Percentiles rank a stretch among this genome's conserved stretches.
Conservation (phyloP, 306 rosid species). For the Ochetophila trinervis region DNA sequence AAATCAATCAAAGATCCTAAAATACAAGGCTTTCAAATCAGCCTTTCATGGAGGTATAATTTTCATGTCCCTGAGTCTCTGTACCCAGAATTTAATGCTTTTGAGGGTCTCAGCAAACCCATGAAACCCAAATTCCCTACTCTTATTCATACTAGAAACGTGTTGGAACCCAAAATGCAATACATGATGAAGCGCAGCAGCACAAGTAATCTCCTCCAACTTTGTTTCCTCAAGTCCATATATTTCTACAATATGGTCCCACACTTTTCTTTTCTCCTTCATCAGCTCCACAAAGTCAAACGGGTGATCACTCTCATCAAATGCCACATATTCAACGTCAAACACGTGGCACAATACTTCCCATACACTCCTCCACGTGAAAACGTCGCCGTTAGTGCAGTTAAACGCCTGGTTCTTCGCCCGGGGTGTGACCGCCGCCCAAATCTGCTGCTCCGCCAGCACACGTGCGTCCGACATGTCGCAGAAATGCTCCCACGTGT, state of each 20-base stretch:
- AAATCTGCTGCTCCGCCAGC: constrained; percentile 42
- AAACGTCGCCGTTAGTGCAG: constrained; percentile 39
- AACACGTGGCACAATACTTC: constrained; percentile 14
- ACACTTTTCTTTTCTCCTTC: constrained; percentile 35
- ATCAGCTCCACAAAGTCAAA: constrained; percentile 35
- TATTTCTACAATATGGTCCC: constrained; percentile 41
- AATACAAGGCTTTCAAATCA: too few relatives aligned
- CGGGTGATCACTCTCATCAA: constrained; percentile 4
- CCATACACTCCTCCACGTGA: constrained; percentile 39
- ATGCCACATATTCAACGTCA: constrained; percentile 27
- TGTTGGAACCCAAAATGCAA: constrained; percentile 34
- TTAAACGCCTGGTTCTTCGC: constrained; percentile 38
- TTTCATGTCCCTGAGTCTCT: constrained; percentile 29
- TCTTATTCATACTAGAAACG: constrained; percentile 45
- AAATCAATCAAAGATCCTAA: not conserved
- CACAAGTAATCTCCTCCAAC: constrained; percentile 34
- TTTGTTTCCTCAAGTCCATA: constrained; percentile 31
- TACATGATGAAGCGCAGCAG: not conserved
- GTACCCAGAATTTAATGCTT: constrained; percentile 30
- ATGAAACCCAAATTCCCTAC: constrained; percentile 34
- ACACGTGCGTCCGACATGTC: constrained; percentile 31
- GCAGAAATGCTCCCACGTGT: constrained; percentile 52
- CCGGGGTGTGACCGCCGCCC: constrained; percentile 31
- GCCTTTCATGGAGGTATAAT: constrained; percentile 29
- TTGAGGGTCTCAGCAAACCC: constrained; percentile 26